Evolutionary conservation across 169 alveolate species (phyloP).

Genomic region (Plasmodium adleri): DNA sequence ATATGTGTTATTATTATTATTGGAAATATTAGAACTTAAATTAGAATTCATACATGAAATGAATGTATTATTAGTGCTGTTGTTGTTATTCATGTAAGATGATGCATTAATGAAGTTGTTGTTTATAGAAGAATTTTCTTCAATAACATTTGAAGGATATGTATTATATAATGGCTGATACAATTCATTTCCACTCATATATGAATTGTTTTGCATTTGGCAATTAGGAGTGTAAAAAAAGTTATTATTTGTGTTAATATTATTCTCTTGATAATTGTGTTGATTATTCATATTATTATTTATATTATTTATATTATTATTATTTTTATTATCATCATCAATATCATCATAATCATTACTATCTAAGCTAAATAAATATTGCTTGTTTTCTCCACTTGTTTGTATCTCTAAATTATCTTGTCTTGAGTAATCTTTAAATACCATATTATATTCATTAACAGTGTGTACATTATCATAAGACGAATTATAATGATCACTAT

Average conservation of each 20-base stretch:
- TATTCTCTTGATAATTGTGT: background rate
- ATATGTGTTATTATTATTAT: background rate
- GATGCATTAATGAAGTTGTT: background rate
- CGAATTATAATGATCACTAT: too few relatives aligned
- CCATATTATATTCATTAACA: too few relatives aligned
- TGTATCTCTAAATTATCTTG: background rate
- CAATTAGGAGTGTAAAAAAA: too few relatives aligned
- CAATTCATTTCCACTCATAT: conserved; percentile 1
- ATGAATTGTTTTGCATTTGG: background rate
- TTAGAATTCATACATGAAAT: background rate
- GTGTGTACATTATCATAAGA: too few relatives aligned
- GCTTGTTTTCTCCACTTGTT: background rate
- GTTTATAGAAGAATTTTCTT: conserved; percentile 15
- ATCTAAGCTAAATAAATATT: too few relatives aligned
- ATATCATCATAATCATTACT: too few relatives aligned
- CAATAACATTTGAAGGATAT: background rate
- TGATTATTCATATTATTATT: conserved; percentile 7
- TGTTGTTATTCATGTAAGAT: background rate
- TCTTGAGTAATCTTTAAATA: background rate
- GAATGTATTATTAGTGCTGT: background rate
- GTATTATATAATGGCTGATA: background rate
- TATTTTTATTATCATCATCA: too few relatives aligned
- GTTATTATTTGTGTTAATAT: background rate
- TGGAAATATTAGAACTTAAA: conserved; percentile 3
- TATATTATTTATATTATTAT: too few relatives aligned